Percentiles rank a stretch among this genome's conserved stretches.
Evolutionary conservation across 805 yeast species (phyloP).

Genomic region (Starmera amethionina): DNA sequence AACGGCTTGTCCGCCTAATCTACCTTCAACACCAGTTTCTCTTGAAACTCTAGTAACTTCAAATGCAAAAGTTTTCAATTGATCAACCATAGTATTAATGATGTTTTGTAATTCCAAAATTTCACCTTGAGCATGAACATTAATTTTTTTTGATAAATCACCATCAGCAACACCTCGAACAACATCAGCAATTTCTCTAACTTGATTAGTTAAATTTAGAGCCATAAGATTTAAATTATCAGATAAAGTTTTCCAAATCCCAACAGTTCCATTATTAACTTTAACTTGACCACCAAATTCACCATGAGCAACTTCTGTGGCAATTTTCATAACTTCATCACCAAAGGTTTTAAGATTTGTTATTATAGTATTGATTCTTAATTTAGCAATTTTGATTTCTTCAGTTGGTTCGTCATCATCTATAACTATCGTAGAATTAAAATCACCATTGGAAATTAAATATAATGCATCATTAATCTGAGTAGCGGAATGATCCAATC

Average conservation of each 20-base stretch:
- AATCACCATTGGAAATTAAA: constrained; percentile 79
- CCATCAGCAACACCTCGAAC: constrained; percentile 86
- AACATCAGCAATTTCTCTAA: constrained; percentile 82
- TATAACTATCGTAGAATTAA: constrained; percentile 69
- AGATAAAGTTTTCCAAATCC: constrained; percentile 81
- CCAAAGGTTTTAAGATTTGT: constrained; percentile 78
- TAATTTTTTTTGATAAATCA: constrained; percentile 72
- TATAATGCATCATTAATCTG: constrained; percentile 82
- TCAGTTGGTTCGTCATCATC: constrained; percentile 46
- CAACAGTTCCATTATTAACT: constrained; percentile 60
- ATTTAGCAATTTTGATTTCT: constrained; percentile 70
- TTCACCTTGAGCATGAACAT: constrained; percentile 89
- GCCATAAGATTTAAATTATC: constrained; percentile 92
- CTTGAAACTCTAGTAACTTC: constrained; percentile 86
- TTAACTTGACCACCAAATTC: constrained; percentile 83
- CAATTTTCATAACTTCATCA: constrained; percentile 78
- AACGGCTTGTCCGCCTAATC: constrained; percentile 84
- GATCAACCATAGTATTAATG: constrained; percentile 85
- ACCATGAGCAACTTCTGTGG: constrained; percentile 85
- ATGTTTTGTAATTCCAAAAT: constrained; percentile 78
- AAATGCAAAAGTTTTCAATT: constrained; percentile 75
- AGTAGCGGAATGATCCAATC: constrained; percentile 19
- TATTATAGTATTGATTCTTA: constrained; percentile 81
- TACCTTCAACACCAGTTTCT: constrained; percentile 89
- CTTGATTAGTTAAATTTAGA: constrained; percentile 76